A percentile compares a stretch with the other conserved stretches of the same genome.
Conservation (phyloP, 2,329 filamentous ascomycete species). For the Volutella citrinella region DNA sequence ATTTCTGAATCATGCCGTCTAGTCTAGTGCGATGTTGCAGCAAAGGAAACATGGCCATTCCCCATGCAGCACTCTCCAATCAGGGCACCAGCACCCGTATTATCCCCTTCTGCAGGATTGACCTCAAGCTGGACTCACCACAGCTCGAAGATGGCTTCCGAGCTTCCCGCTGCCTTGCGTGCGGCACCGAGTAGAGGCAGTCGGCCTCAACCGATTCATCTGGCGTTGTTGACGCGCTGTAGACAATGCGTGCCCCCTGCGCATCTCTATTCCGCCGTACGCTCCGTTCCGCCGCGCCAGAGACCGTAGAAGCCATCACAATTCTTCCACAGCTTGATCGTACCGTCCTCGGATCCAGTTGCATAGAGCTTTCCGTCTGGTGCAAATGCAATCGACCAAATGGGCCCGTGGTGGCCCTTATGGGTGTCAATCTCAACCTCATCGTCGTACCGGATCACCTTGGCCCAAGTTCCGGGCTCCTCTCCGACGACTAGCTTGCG, state of each 20-base stretch:
- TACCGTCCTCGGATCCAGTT: constrained; percentile 94
- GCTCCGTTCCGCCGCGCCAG: constrained; percentile 52
- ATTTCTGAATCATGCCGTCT: too few relatives aligned
- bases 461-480: constrained; percentile 93
- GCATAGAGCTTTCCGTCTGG: constrained; percentile 96
- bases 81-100: too few relatives aligned
- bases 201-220: too few relatives aligned
- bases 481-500: constrained; percentile 87
- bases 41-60: too few relatives aligned
- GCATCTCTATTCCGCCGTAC: constrained; percentile 35
- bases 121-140: too few relatives aligned
- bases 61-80: too few relatives aligned
- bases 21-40: too few relatives aligned
- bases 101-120: too few relatives aligned
- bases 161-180: too few relatives aligned
- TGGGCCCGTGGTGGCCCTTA: constrained; percentile 95
- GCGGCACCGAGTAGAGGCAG: too few relatives aligned
- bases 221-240: too few relatives aligned
- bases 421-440: constrained; percentile 84
- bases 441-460: constrained; percentile 85
- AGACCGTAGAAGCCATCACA: constrained; percentile 63
- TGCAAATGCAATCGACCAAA: constrained; percentile 94
- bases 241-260: constrained; percentile 4
- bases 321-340: constrained; percentile 87
- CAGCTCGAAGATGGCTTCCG: too few relatives aligned